phyloP scores from a whole-genome alignment of 352 stramenopile species.

The Globisporangium irregulare region DNA sequence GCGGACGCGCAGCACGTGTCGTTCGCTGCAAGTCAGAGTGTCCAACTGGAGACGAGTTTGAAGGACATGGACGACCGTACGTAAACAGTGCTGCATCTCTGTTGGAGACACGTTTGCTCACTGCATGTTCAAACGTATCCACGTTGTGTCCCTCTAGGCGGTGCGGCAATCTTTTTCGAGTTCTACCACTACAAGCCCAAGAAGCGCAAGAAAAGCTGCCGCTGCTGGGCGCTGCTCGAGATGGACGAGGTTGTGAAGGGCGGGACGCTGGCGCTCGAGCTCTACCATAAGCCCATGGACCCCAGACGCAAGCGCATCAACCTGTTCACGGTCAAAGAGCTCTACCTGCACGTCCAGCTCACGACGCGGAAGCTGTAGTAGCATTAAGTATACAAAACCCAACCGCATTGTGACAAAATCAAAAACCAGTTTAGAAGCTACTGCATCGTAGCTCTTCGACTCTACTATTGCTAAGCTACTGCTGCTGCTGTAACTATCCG shows the following conservation, averaged over 20 bases:
- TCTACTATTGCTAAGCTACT: background rate
- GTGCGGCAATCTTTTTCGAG: constrained; percentile 61
- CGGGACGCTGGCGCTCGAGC: constrained; percentile 40
- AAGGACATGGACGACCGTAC: constrained; percentile 50
- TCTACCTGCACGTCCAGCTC: constrained; percentile 60
- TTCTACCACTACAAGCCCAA: constrained; percentile 77
- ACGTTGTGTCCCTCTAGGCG: constrained; percentile 24
- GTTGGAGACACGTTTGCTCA: background rate
- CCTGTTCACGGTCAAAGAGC: constrained; percentile 71
- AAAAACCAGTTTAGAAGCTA: background rate
- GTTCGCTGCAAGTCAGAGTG: constrained; percentile 30
- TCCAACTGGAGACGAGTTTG: constrained; percentile 50
- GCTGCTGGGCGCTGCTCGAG: constrained; percentile 70
- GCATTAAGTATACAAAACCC: background rate
- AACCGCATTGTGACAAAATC: background rate
- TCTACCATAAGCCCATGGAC: constrained; percentile 75
- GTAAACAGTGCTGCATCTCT: background rate
- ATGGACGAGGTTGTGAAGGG: constrained; percentile 54
- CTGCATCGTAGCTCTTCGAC: background rate
- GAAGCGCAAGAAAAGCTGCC: constrained; percentile 75
- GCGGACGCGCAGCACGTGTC: constrained; percentile 43
- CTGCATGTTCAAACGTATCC: background rate
- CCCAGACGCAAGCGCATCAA: constrained; percentile 60
- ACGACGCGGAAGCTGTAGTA: constrained; percentile 22
- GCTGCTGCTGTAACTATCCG: background rate